Conservation (phyloP, 2,329 filamentous ascomycete genomes). For the Alternaria arborescens region DNA sequence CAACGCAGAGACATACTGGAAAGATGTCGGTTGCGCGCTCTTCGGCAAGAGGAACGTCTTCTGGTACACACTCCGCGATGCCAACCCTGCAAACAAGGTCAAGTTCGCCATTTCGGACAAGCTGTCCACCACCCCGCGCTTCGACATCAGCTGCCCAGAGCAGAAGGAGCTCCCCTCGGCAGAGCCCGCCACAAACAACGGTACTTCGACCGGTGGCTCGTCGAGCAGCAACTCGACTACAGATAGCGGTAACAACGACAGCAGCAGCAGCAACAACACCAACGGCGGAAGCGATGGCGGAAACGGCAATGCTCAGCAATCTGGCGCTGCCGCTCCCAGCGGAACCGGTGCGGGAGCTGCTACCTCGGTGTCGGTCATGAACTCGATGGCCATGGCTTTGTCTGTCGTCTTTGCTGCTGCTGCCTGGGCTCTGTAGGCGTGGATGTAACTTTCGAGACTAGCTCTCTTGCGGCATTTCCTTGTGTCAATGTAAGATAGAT, state of each 20-base stretch:
- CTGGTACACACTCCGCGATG: constrained; percentile 49
- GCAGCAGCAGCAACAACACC: constrained; percentile 1
- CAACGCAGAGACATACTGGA: constrained; percentile 46
- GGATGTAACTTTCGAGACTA: background rate
- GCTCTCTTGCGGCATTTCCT: background rate
- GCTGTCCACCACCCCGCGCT: constrained; percentile 61
- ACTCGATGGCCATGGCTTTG: constrained; percentile 36
- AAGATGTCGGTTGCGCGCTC: constrained; percentile 44
- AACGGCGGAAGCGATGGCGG: background rate
- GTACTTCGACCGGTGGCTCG: constrained; percentile 20
- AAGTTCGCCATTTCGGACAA: constrained; percentile 67
- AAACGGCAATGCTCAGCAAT: background rate
- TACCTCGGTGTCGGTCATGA: constrained; percentile 28
- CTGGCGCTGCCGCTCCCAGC: background rate
- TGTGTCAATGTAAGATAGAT: constrained; percentile 10
- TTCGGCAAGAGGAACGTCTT: constrained; percentile 47
- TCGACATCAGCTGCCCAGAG: constrained; percentile 62
- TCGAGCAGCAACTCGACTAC: constrained; percentile 21
- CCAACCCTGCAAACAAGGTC: constrained; percentile 65
- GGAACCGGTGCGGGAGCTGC: constrained; percentile 20
- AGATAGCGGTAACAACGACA: constrained; percentile 10
- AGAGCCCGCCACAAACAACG: constrained; percentile 28
- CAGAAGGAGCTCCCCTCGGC: constrained; percentile 24
- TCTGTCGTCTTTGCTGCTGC: constrained; percentile 38
- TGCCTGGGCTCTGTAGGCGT: constrained; percentile 34